Evolutionary conservation across 805 yeast genomes (phyloP), one percentile per base, ranked within the genome.

Genomic region (Komagataella populi): DNA sequence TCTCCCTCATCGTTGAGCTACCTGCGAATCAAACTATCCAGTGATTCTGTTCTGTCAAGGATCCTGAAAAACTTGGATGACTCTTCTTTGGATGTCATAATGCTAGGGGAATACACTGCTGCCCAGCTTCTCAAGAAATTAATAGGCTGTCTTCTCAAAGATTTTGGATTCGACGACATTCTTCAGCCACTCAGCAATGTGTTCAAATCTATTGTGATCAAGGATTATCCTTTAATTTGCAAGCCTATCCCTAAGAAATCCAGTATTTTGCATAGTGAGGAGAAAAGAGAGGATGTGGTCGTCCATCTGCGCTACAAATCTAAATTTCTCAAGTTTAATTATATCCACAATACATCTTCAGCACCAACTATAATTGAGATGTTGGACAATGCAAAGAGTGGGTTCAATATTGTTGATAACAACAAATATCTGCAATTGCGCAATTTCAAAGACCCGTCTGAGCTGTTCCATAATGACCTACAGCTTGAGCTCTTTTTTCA

Each of bases 281-380:
- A 66, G 48, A n/a, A 47, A 51, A 30, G 51, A 50, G 45, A 67
- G 39, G 39, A 30, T 10, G 14, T 30, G 5, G 39, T 70, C 3
- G 78, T 77, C 3, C 58, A 67, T 4, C 65, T 85, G 22, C 72
- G 70, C 52, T 85, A 78, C 60, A 72, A 77, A 12, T 69, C 75
- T 6, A 74, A 77, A 43, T 70, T 69, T 23, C 74, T 89, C 50
- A 76, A 81, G 47, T 84, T 90, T 59, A 74, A 78, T 3, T 90
- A 76, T 63, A 78, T 85, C 12, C 72, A 80, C 4, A 64, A 72
- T 48, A 77, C 80, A 55, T 78, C 84, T 47, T 84, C 95, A 0
- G 84, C 95, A 6, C 98, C 98, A 2, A 83, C 93, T 0, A 68
- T 82, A 45, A 60, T 74, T 24, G 98, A 90, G 64, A 66, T 90